Evolutionary conservation across 805 yeast species (phyloP).

Genomic region (Myxozyma geophila): DNA sequence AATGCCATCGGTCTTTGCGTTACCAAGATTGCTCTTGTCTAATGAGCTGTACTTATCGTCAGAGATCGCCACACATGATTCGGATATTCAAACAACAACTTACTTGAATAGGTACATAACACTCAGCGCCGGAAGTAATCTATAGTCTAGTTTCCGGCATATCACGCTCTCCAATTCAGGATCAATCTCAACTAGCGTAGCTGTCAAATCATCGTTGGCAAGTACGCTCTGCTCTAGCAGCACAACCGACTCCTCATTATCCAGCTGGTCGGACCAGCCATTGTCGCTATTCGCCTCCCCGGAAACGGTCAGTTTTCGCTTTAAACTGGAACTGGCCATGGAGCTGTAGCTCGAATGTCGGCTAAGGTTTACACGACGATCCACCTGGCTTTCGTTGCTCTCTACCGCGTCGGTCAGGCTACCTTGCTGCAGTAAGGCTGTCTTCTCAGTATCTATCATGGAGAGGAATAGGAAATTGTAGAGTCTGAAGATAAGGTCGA

Average conservation of each 20-base stretch:
- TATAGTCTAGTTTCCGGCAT: constrained; percentile 50
- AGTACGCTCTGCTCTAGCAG: constrained; percentile 27
- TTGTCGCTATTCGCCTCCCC: background rate
- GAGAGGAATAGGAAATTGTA: background rate
- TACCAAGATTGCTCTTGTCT: constrained; percentile 56
- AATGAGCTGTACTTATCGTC: constrained; percentile 43
- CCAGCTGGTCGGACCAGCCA: background rate
- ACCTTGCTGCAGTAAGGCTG: constrained; percentile 3
- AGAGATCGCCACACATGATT: background rate
- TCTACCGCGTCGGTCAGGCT: background rate
- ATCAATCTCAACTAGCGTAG: constrained; percentile 30
- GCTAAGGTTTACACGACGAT: background rate
- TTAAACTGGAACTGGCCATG: constrained; percentile 3
- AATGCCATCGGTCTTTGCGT: constrained; percentile 56
- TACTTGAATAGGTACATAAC: constrained; percentile 53
- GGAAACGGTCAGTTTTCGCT: constrained; percentile 9
- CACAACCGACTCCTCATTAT: constrained; percentile 7
- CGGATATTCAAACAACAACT: background rate
- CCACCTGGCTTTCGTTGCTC: background rate
- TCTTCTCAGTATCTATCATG: constrained; percentile 12
- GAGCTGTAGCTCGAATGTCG: constrained; percentile 10
- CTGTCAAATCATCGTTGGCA: constrained; percentile 29
- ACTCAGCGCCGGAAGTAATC: constrained; percentile 53
- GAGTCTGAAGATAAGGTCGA: background rate
- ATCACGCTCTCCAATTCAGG: constrained; percentile 39